Base-by-base conservation (phyloP, 306 rosid genomes). In the Medicago truncatula region DNA sequence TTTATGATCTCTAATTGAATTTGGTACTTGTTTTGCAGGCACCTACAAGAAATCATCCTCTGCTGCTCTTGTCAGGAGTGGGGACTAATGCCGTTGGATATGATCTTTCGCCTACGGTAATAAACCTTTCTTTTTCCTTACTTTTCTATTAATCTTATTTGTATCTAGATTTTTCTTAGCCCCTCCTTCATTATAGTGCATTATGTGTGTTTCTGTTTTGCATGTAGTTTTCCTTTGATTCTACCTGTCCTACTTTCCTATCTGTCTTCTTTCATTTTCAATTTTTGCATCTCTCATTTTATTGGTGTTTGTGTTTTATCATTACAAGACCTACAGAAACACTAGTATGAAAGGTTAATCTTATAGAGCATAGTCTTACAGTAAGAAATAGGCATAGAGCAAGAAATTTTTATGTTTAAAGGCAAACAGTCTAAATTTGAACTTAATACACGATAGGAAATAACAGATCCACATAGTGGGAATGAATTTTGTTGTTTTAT, bases 71-170 rank as follows among this genome's bases (percentile, higher is more conserved):
- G 78, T 96, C 99, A 1, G 99, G 99, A 23, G 97, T 96, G 75
- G 99, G 97, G 66, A 96, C 99, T 16, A 96, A 96, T 77, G 99
- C 99, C 41, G 86, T 96, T 82, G 99, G 99, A 72, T 92, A 96
- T 63, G 99, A 96, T 83, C 99, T 96, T 67, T 89, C 93, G 7
- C 93, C 98, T 2, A 93, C 34, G 92, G 99, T 95, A 75, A 67
- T 80, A 16, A n/a, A 70, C 71, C 13, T 34, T 28, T n/a, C 20
- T 13, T 38, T 47, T 13, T 47, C 13, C 31, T 1, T 4, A n/a
- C 17, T 76, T 64, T 64, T 21, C 11, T 56, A n/a, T 4, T 46
- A 13, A 14, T 56, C 5, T 50, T 25, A 40, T 49, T 64, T 52
- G 11, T 58, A 17, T 70, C 17, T 34, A 8, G 14, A 23, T 18